Conservation (phyloP, 129 eudicot genomes). For the Tagetes patula region DNA sequence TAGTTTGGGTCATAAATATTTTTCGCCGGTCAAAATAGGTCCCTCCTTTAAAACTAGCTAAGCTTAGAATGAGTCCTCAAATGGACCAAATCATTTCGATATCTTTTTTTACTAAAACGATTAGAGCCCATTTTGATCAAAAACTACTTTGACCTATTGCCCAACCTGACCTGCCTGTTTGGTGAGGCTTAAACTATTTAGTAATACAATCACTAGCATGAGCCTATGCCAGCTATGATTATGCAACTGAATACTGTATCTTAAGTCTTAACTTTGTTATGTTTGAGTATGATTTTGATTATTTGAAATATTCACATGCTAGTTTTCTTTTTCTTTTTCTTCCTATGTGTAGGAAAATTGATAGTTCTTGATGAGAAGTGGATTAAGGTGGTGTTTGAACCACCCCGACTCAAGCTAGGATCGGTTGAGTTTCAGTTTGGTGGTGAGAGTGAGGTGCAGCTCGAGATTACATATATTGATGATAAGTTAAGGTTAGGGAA, state of each 20-base stretch:
- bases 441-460: conserved; percentile 88
- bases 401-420: conserved; percentile 81
- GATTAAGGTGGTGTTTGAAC: conserved; percentile 95
- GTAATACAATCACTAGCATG: neutral
- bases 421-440: conserved; percentile 68
- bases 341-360: conserved; percentile 58
- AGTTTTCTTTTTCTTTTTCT: neutral
- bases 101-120: neutral
- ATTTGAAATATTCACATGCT: neutral
- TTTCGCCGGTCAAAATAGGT: neutral
- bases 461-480: conserved; percentile 84
- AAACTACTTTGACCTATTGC: neutral
- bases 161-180: neutral
- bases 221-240: neutral
- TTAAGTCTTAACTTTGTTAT: conserved; percentile 14
- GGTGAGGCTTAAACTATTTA: neutral
- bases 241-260: too few species aligned
- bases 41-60: neutral
- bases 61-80: neutral
- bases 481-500: conserved; percentile 80
- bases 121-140: neutral
- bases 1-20: neutral
- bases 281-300: conserved; percentile 4
- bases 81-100: neutral
- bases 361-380: conserved; percentile 84